Conservation (phyloP, 108 stramenopile species). For the Seminavis robusta region DNA sequence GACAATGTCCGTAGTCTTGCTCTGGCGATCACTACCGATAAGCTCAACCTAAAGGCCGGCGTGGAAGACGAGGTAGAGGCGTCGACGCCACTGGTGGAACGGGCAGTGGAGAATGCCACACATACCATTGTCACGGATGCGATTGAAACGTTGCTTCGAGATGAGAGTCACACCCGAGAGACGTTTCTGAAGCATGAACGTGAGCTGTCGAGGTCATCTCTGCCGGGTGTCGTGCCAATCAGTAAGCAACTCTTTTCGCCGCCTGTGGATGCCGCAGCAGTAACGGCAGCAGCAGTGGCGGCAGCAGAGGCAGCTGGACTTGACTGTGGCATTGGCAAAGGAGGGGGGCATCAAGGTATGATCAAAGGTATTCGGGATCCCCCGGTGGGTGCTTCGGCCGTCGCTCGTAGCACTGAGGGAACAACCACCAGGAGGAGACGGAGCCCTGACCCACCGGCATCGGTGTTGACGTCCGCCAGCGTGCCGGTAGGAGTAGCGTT, state of each 20-base stretch:
- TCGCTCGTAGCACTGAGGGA: too few species aligned
- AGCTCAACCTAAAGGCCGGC: slow-evolving; percentile 16
- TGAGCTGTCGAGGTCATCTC: slow-evolving; percentile 34
- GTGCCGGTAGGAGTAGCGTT: too few species aligned
- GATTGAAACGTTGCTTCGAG: slow-evolving; percentile 45
- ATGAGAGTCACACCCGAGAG: slow-evolving; percentile 47
- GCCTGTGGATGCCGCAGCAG: too few species aligned
- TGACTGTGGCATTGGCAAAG: too few species aligned
- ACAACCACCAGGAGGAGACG: too few species aligned
- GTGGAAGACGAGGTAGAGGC: not conserved
- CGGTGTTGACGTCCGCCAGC: too few species aligned
- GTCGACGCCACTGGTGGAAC: slow-evolving; percentile 29
- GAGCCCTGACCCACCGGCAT: too few species aligned
- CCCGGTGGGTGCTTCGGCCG: too few species aligned
- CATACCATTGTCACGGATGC: slow-evolving; percentile 55
- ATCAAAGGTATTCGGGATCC: too few species aligned
- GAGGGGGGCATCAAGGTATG: too few species aligned
- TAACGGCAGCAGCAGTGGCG: too few species aligned
- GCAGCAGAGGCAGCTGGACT: too few species aligned
- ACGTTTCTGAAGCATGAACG: slow-evolving; percentile 39
- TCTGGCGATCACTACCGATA: slow-evolving; percentile 29
- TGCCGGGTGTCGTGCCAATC: slow-evolving; percentile 54
- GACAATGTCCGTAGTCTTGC: slow-evolving; percentile 32
- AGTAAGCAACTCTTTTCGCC: slow-evolving; percentile 58
- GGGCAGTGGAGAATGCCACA: slow-evolving; percentile 38